Evolutionary conservation across 345 rosid genomes (phyloP).

Genomic region (Rhizophora mangle): DNA sequence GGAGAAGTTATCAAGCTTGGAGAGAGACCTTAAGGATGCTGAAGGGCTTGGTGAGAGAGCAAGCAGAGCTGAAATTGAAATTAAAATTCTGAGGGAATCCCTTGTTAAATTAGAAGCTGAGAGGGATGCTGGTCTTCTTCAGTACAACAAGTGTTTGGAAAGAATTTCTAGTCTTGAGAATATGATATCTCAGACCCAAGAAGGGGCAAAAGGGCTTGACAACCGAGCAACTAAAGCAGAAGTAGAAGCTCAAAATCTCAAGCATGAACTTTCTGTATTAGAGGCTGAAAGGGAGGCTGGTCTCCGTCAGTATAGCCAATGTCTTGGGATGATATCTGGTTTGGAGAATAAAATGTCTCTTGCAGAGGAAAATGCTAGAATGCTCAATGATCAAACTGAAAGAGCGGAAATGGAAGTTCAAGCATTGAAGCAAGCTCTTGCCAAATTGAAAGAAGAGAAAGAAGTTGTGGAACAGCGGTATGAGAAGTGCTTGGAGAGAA

Average conservation of each 20-base stretch:
- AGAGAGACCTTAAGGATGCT: slow-evolving; percentile 25
- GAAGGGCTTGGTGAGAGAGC: slow-evolving; percentile 29
- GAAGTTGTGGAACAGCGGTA: slow-evolving; percentile 22
- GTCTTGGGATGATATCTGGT: slow-evolving; percentile 23
- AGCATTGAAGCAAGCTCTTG: slow-evolving; percentile 19
- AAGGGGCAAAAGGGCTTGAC: slow-evolving; percentile 43
- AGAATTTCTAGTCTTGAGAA: slow-evolving; percentile 24
- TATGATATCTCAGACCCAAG: slow-evolving; percentile 18
- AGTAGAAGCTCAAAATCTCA: slow-evolving; percentile 24
- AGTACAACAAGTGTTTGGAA: slow-evolving; percentile 24
- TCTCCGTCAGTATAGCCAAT: slow-evolving; percentile 28
- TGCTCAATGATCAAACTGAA: slow-evolving; percentile 22
- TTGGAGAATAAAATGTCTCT: slow-evolving; percentile 41
- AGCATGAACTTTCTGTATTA: slow-evolving; percentile 18
- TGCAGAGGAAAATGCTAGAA: slow-evolving; percentile 53
- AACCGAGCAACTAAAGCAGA: slow-evolving; percentile 38
- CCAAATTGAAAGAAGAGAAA: slow-evolving; percentile 23
- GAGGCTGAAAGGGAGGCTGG: slow-evolving; percentile 25
- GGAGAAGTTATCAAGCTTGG: slow-evolving; percentile 29
- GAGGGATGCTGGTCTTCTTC: slow-evolving; percentile 27
- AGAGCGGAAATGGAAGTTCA: slow-evolving; percentile 29
- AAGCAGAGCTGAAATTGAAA: slow-evolving; percentile 35
- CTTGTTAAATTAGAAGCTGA: slow-evolving; percentile 29
- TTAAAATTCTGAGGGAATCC: slow-evolving; percentile 26
- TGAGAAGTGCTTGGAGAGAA: slow-evolving; percentile 24